Evolutionary conservation across 371 early-diverging fungal species (phyloP).

Genomic region (Entomophthora muscae): DNA sequence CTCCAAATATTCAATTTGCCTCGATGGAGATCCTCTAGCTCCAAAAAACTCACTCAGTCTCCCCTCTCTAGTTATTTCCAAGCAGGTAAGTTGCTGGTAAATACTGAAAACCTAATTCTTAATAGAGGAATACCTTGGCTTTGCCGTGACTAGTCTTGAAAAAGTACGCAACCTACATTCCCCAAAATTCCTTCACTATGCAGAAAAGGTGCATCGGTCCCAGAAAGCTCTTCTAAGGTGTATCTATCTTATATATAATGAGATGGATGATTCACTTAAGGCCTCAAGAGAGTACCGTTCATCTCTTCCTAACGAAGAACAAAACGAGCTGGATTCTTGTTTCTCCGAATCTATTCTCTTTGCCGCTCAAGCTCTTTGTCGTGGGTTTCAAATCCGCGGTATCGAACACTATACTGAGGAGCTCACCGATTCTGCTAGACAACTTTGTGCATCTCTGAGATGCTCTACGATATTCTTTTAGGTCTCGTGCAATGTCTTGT

Average conservation of each 20-base stretch:
- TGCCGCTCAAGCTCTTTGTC: slow-evolving; percentile 1
- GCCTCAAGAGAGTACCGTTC: background rate
- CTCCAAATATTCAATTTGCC: no score
- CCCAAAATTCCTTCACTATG: background rate
- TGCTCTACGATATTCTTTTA: background rate
- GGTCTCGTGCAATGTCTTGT: background rate
- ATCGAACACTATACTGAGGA: background rate
- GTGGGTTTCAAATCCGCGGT: background rate
- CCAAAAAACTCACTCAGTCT: no score
- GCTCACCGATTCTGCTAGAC: background rate
- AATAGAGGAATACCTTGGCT: background rate
- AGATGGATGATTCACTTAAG: background rate
- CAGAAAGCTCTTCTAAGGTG: background rate
- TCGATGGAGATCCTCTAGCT: no score
- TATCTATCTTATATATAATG: background rate
- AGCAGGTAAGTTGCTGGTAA: no score
- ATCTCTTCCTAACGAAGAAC: background rate
- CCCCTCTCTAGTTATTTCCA: no score
- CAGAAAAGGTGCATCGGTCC: background rate
- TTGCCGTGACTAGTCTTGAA: background rate
- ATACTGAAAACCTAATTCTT: background rate
- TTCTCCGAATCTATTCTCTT: background rate
- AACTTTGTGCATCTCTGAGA: background rate
- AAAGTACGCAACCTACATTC: background rate
- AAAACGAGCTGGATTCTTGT: background rate